Conservation (phyloP, 2,329 filamentous ascomycete species). For the Colletotrichum eremochloae region DNA sequence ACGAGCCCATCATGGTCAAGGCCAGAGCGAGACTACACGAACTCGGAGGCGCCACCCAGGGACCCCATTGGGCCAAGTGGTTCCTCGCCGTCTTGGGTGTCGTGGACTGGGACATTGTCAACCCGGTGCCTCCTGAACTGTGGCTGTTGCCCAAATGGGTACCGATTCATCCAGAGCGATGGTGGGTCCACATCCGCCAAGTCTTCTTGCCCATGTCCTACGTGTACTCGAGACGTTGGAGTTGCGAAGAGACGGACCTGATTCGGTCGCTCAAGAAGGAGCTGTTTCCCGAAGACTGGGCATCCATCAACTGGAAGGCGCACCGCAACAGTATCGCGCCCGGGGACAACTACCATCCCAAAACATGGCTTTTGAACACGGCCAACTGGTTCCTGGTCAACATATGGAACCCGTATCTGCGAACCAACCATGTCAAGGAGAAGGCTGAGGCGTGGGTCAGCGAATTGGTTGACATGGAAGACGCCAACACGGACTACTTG, state of each 20-base stretch:
- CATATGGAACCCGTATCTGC: conserved; percentile 84
- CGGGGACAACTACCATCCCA: conserved; percentile 92
- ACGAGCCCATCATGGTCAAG: conserved; percentile 87
- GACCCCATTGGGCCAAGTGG: conserved; percentile 97
- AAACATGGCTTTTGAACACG: conserved; percentile 84
- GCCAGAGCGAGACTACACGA: conserved; percentile 86
- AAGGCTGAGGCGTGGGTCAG: conserved; percentile 85
- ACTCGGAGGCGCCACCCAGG: conserved; percentile 85
- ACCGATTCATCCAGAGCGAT: conserved; percentile 90
- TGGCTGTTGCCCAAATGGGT: conserved; percentile 95
- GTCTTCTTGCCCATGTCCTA: conserved; percentile 96
- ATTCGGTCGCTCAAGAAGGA: conserved; percentile 82
- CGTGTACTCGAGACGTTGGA: conserved; percentile 87
- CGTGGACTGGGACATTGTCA: conserved; percentile 91
- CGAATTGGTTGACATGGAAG: conserved; percentile 89
- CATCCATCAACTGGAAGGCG: conserved; percentile 79
- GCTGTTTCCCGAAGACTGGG: conserved; percentile 83
- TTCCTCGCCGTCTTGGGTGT: conserved; percentile 91
- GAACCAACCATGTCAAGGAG: conserved; percentile 73
- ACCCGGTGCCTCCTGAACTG: conserved; percentile 91
- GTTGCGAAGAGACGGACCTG: conserved; percentile 80
- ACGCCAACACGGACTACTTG: conserved; percentile 90
- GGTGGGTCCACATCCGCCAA: conserved; percentile 99
- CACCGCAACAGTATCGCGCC: conserved; percentile 87
- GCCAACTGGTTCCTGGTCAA: conserved; percentile 84